These are phyloP conservation scores for Rhytidhysteron rufulum DNA, from an alignment of 2,329 filamentous ascomycete genomes.

Conservation along the genomic window DNA sequence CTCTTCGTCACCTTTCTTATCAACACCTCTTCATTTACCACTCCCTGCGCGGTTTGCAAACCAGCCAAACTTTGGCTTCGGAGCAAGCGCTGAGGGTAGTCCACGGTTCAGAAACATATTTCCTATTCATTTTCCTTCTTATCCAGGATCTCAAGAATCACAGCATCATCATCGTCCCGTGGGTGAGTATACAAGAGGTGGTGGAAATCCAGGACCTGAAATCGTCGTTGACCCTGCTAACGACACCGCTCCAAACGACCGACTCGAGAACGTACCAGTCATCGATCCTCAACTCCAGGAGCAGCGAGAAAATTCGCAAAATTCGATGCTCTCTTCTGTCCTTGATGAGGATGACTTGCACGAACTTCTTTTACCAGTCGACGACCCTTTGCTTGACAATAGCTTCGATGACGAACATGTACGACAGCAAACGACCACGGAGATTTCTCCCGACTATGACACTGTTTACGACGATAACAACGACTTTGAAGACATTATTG, in stretches of 20 bases:
- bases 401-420: conserved; percentile 1
- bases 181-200: conserved; percentile 46
- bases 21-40: conserved; percentile 43
- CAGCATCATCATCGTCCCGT: conserved; percentile 48
- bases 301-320: conserved; percentile 25
- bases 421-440: conserved; percentile 10
- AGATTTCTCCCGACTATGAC: conserved; percentile 1
- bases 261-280: conserved; percentile 12
- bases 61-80: conserved; percentile 14
- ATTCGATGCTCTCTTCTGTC: conserved; percentile 24
- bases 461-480: conserved; percentile 1
- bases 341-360: conserved; percentile 33
- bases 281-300: conserved; percentile 20
- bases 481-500: no score
- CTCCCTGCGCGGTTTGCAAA: conserved; percentile 22
- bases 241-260: conserved; percentile 13
- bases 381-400: conserved; percentile 36
- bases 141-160: conserved; percentile 20
- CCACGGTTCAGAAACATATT: no score
- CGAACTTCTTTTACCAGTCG: conserved; percentile 39
- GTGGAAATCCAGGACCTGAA: conserved; percentile 4
- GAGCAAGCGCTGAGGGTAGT: conserved; percentile 28
- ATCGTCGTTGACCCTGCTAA: conserved; percentile 2
- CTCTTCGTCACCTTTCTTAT: conserved; percentile 43
- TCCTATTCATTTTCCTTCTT: conserved; percentile 33